phyloP scores from a whole-genome alignment of 208 protist genomes.

The Novymonas esmeraldas region DNA sequence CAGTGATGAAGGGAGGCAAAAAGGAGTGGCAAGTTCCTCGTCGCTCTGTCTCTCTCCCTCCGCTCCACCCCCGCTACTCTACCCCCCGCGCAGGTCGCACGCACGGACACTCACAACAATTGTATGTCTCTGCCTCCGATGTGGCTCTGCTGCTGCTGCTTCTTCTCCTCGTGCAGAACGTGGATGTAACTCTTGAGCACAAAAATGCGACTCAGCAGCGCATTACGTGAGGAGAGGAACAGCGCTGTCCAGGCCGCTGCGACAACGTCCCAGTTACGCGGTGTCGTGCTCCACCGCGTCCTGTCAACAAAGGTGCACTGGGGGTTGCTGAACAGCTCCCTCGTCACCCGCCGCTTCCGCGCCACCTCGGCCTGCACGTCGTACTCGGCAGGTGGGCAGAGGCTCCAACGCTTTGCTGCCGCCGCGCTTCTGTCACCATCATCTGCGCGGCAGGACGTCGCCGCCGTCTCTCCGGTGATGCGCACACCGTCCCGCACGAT shows the following conservation, averaged over 20 bases:
- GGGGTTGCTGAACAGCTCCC: background rate
- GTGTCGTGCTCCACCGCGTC: slow-evolving; percentile 16
- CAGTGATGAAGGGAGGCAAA: no score
- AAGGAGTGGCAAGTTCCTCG: no score
- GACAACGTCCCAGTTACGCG: slow-evolving; percentile 5
- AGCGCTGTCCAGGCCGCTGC: slow-evolving; percentile 42
- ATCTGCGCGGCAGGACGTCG: background rate
- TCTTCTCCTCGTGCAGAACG: slow-evolving; percentile 16
- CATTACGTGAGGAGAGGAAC: slow-evolving; percentile 18
- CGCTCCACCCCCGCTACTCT: no score
- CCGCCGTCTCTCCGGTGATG: slow-evolving; percentile 17
- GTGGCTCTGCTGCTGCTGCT: background rate
- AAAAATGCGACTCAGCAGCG: slow-evolving; percentile 34
- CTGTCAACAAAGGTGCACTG: slow-evolving; percentile 11
- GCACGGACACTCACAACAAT: no score
- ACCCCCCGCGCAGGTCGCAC: no score
- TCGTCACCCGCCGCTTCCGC: slow-evolving; percentile 17
- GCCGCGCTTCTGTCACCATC: background rate
- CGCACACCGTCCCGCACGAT: slow-evolving; percentile 23
- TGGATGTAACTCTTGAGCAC: slow-evolving; percentile 28
- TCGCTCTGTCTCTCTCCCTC: no score
- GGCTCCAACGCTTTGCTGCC: slow-evolving; percentile 7
- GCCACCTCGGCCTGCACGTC: slow-evolving; percentile 22
- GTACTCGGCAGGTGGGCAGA: slow-evolving; percentile 21
- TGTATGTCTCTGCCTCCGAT: no score